phyloP scores from a whole-genome alignment of 73 alveolate genomes.

The Paramecium biaurelia region DNA sequence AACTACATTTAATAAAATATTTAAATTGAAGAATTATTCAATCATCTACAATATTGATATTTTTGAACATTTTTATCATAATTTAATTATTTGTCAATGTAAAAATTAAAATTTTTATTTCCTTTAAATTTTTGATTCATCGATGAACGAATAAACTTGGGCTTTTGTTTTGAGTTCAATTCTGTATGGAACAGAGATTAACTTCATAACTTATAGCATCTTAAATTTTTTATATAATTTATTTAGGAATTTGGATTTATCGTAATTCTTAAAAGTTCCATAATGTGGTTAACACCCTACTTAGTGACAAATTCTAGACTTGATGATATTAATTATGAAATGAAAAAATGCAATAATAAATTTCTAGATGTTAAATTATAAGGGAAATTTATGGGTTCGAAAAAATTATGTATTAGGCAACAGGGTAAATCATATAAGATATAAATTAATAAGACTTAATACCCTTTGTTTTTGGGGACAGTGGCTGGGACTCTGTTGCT shows the following conservation, averaged over 20 bases:
- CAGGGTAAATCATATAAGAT: not conserved
- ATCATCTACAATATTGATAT: not conserved
- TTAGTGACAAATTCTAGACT: not conserved
- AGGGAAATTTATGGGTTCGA: slow-evolving; percentile 7
- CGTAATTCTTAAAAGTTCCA: not conserved
- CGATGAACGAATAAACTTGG: not conserved
- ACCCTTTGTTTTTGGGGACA: slow-evolving; percentile 14
- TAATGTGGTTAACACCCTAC: not conserved
- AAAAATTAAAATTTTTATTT: too few relatives aligned
- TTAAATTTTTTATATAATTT: not conserved
- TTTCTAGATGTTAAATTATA: not conserved
- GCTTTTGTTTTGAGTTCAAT: too few relatives aligned
- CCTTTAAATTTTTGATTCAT: not conserved
- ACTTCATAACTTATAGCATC: not conserved
- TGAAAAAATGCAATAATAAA: not conserved
- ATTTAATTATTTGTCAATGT: too few relatives aligned
- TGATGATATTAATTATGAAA: not conserved
- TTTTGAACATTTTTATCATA: too few relatives aligned
- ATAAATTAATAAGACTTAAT: not conserved
- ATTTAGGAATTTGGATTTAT: not conserved
- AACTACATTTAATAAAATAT: too few relatives aligned
- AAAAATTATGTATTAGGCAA: slow-evolving; percentile 14
- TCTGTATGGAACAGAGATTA: not conserved
- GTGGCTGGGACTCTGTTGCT: not conserved
- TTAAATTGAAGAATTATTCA: too few relatives aligned